These are phyloP conservation scores for Tricharina praecox DNA, from an alignment of 495 filamentous ascomycete species.

Conservation along the genomic window DNA sequence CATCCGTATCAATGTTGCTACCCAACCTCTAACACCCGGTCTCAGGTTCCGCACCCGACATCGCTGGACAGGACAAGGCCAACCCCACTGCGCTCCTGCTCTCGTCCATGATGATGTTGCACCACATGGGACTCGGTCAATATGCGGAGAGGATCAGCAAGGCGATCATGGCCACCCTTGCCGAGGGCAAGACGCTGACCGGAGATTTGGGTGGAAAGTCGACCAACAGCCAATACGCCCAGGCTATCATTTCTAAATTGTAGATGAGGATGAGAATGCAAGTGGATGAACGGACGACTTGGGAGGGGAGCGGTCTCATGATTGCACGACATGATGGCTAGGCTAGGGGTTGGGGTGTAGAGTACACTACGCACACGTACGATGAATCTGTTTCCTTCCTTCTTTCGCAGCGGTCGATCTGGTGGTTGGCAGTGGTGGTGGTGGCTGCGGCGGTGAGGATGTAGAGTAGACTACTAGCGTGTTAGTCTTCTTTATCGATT, in stretches of 20 bases:
- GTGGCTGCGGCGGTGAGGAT: too few relatives aligned
- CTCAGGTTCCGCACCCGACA: conserved; percentile 65
- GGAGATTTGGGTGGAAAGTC: conserved; percentile 89
- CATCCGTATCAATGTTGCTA: neutral
- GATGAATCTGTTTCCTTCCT: too few relatives aligned
- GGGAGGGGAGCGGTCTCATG: too few relatives aligned
- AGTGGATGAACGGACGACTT: too few relatives aligned
- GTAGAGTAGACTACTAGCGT: too few relatives aligned
- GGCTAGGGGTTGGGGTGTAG: neutral
- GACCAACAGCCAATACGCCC: conserved; percentile 80
- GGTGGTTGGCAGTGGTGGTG: too few relatives aligned
- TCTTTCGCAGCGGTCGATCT: too few relatives aligned
- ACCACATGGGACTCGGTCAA: conserved; percentile 82
- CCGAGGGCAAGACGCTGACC: conserved; percentile 89
- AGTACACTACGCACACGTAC: neutral
- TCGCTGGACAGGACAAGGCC: conserved; percentile 84
- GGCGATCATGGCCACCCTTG: conserved; percentile 82
- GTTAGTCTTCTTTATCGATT: too few relatives aligned
- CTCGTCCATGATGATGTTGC: conserved; percentile 95
- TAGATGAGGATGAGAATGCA: too few relatives aligned
- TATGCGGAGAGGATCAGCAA: conserved; percentile 79
- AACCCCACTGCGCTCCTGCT: conserved; percentile 90
- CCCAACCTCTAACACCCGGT: neutral
- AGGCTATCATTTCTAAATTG: conserved; percentile 75
- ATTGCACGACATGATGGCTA: neutral